Base-by-base conservation (phyloP, 1,284 basidiomycete genomes). In the Pseudozyma hubeiensis region DNA sequence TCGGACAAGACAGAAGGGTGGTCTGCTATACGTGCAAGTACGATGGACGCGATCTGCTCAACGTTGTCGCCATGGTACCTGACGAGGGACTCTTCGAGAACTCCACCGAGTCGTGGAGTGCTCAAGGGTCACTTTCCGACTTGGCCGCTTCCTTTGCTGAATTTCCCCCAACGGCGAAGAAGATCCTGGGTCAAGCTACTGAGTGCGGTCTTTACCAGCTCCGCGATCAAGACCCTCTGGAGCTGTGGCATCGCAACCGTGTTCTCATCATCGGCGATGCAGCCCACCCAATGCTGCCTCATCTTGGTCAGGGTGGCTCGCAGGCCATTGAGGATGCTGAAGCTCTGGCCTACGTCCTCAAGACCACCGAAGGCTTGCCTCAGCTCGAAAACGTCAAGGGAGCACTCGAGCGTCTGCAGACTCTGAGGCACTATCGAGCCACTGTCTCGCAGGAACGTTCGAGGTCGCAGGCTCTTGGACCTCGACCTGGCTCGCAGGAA, bases 121-220 rank as follows among this genome's bases (percentile, higher is more conserved):
- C 71, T 10, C 55, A 57, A 14, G 82, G 81, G 7, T 52, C 59
- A 8, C 52, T 71, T 0, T 53, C 59, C 4, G 71, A 78, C 13
- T 55, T 84, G 13, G 48, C 80, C 49, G 69, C 70, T 11, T 60
- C 77, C 4, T 84, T 80, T 66, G 31, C 57, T n/a, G 40, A 46
- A 0, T 84, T 84, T 54, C 39, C 56, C 7, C 61, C 58, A 2
- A 51, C 54, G 7, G 62, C 62, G 17, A 37, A 87, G 41, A 85
- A 85, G 65, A 92, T 81, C 86, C 93, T 94, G 81, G 89, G 84
- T 10, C 53, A 68, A 51, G 72, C 64, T 9, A 53, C 71, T 8
- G 75, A 75, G 33, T 71, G 76, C 39, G 77, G 70, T 11, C 67
- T 81, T 4, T 84, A 81, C 81, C 83, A 84, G 60, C 69, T 85